Evolutionary conservation across 2,329 filamentous ascomycete genomes (phyloP).

Genomic region (Hypoxylon sp.): DNA sequence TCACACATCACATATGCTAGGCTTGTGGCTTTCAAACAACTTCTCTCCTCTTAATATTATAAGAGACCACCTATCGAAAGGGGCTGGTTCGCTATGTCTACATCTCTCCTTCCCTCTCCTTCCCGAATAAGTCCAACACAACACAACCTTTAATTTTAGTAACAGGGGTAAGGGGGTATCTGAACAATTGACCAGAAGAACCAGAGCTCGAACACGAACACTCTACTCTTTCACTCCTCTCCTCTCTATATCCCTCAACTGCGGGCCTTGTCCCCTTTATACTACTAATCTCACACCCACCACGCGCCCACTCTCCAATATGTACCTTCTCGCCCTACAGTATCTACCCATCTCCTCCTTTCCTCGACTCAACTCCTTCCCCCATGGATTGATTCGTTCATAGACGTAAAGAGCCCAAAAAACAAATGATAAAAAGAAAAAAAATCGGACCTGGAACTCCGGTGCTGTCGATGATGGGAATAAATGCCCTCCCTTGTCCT

Average conservation of each 20-base stretch:
- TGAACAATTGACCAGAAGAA: slow-evolving; percentile 35
- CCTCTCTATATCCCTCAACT: background rate
- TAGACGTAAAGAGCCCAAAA: slow-evolving; percentile 22
- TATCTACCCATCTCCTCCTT: slow-evolving; percentile 3
- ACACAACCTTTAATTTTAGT: background rate
- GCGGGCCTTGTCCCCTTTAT: background rate
- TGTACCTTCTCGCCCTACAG: background rate
- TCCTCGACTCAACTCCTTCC: slow-evolving; percentile 7
- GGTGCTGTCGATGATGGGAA: slow-evolving; percentile 16
- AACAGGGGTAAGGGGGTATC: slow-evolving; percentile 35
- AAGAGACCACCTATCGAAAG: slow-evolving; percentile 23
- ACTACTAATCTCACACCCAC: slow-evolving; percentile 6
- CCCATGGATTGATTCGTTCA: slow-evolving; percentile 38
- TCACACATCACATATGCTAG: background rate
- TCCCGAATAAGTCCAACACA: slow-evolving; percentile 2
- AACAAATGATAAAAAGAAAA: slow-evolving; percentile 19
- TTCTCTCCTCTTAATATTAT: slow-evolving; percentile 15
- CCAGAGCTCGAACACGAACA: slow-evolving; percentile 16
- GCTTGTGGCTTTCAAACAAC: slow-evolving; percentile 23
- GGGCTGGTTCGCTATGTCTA: slow-evolving; percentile 14
- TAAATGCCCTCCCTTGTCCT: slow-evolving; percentile 30
- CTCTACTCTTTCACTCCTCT: slow-evolving; percentile 15
- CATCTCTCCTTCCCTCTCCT: slow-evolving; percentile 7
- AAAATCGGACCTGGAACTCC: slow-evolving; percentile 32
- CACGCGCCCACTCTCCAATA: background rate